These are phyloP conservation scores for Arctium minus DNA, from an alignment of 129 eudicot species.

Conservation along the genomic window DNA sequence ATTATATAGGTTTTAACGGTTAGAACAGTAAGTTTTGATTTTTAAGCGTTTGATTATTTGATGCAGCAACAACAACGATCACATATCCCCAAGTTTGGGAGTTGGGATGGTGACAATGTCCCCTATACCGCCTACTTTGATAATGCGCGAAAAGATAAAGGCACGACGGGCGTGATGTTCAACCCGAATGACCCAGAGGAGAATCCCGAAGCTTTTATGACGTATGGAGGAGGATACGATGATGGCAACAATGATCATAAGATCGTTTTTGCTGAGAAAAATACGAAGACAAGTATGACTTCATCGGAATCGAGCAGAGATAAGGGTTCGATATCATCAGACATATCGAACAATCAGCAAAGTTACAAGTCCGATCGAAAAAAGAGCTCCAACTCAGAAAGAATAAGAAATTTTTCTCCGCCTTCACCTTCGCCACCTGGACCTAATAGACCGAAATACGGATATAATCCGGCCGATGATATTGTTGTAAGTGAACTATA, in stretches of 20 bases:
- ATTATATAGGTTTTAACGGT: neutral
- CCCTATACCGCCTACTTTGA: conserved; percentile 76
- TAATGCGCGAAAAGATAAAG: conserved; percentile 58
- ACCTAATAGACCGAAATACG: conserved; percentile 35
- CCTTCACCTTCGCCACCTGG: conserved; percentile 45
- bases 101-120: conserved; percentile 77
- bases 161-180: conserved; percentile 35
- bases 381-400: conserved; percentile 24
- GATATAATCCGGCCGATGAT: conserved; percentile 45
- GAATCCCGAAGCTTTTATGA: conserved; percentile 68
- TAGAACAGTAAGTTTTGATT: neutral
- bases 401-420: conserved; percentile 25
- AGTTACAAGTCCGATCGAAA: conserved; percentile 23
- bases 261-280: neutral
- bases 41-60: neutral
- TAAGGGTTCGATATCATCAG: conserved; percentile 29
- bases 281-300: conserved; percentile 17
- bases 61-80: conserved; percentile 48
- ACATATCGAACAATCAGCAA: conserved; percentile 26
- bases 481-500: conserved; percentile 37
- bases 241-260: conserved; percentile 6
- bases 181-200: conserved; percentile 78
- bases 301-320: conserved; percentile 32
- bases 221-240: conserved; percentile 20
- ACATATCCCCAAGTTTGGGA: conserved; percentile 75